A percentile compares a stretch with the other conserved stretches of the same genome.
Evolutionary conservation across 2,329 filamentous ascomycete species (phyloP).

Genomic region (Neospermospora avenae): DNA sequence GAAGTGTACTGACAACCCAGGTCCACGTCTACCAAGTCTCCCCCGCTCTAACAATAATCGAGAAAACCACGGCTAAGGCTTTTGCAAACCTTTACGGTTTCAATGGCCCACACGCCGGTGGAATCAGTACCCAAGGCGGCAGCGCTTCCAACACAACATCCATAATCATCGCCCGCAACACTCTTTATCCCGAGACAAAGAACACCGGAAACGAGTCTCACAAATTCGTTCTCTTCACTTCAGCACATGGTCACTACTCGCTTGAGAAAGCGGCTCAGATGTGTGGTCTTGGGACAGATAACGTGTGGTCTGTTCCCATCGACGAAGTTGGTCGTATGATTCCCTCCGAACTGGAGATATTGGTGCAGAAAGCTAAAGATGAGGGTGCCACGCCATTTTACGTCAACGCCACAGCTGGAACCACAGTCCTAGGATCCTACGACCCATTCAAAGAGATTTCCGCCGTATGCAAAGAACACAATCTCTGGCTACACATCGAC

Average conservation of each 20-base stretch:
- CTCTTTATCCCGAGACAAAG: conserved; percentile 77
- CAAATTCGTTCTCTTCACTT: conserved; percentile 82
- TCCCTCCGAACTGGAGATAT: conserved; percentile 58
- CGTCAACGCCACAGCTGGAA: conserved; percentile 93
- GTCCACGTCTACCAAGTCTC: conserved; percentile 93
- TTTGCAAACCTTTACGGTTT: conserved; percentile 79
- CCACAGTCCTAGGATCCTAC: conserved; percentile 86
- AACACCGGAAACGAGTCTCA: conserved; percentile 60
- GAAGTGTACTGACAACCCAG: conserved; percentile 37
- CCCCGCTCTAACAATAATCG: conserved; percentile 80
- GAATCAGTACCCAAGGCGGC: conserved; percentile 72
- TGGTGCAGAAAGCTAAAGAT: conserved; percentile 57
- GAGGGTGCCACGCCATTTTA: conserved; percentile 83
- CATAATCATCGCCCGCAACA: conserved; percentile 84
- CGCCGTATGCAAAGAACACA: conserved; percentile 64
- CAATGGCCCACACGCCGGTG: conserved; percentile 61
- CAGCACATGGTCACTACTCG: conserved; percentile 87
- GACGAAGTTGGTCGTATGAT: conserved; percentile 72
- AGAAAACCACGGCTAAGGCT: conserved; percentile 73
- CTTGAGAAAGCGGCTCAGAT: conserved; percentile 94
- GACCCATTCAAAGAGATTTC: conserved; percentile 74
- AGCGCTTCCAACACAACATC: conserved; percentile 81
- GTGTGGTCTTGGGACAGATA: conserved; percentile 73
- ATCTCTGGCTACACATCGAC: conserved; percentile 91
- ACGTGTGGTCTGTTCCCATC: conserved; percentile 72